Base-by-base conservation (phyloP, 2,329 filamentous ascomycete species). In the Pseudogymnoascus sp. region DNA sequence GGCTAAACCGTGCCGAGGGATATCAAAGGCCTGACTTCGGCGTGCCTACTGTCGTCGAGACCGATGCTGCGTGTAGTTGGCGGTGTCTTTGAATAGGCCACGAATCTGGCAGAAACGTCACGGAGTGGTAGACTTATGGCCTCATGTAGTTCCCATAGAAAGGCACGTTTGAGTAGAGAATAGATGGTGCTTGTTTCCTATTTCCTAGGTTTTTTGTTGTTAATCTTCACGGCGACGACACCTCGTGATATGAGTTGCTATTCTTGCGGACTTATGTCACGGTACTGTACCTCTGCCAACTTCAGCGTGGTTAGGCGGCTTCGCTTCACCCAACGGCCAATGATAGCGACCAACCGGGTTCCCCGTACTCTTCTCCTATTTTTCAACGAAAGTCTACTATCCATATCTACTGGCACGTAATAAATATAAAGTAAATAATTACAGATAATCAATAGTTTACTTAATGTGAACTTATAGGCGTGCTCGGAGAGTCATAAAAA, bases 171-270 rank as follows among this genome's bases (percentile, higher is more conserved):
- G 8, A 33, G 9, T 33, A 35, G 29, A 33, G 48, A 4, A 5
- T 35, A 9, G 48, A 55, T 13, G 9, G 10, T 17, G 29, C 48
- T 33, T 35, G 15, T 21, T 35, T 35, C 48, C 10, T 17, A 33
- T 21, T 35, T 35, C 48, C 10, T 17, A 33, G 29, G 48, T 55
- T 55, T 55, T 55, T 39, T 39, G 48, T 35, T 55, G 44, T 33
- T 55, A 31, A 27, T 10, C 44, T 55, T 55, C n/a, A 4, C 27
- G 3, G 29, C 8, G 44, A 55, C 15, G 27, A 15, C 42, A 55
- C 48, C 48, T 33, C 48, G 48, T 55, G 48, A 55, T 55, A 55
- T 55, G 27, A 17, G 27, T 55, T 55, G 5, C 48, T 55, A 51
- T 10, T 55, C 12, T 55, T 55, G 48, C 7, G 5, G 48, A 17